phyloP scores from a whole-genome alignment of 2,329 filamentous ascomycete species.

The Talaromyces atroroseus region DNA sequence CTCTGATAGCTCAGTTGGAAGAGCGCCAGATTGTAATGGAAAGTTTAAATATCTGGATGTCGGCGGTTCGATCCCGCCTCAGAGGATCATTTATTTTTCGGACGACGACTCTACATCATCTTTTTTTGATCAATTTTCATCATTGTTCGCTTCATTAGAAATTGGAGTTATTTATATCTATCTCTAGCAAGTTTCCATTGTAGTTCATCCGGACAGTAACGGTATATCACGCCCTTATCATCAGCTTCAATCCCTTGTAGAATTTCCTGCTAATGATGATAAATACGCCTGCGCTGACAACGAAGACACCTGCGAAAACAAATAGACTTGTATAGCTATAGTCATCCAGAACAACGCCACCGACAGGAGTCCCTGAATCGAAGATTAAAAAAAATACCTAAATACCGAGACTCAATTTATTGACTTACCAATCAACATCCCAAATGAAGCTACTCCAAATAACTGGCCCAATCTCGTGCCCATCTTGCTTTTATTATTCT shows the following conservation, averaged over 20 bases:
- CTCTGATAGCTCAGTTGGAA: too few relatives aligned
- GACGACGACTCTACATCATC: too few relatives aligned
- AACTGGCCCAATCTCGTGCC: constrained; percentile 9
- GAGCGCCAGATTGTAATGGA: too few relatives aligned
- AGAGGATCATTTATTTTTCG: too few relatives aligned
- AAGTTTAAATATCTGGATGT: too few relatives aligned
- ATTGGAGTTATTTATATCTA: too few relatives aligned
- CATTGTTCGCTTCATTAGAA: too few relatives aligned
- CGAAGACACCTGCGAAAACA: constrained; percentile 7
- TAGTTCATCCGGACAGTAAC: neutral
- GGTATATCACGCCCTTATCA: constrained; percentile 3
- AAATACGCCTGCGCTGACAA: neutral
- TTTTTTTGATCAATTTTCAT: too few relatives aligned
- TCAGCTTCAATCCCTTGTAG: neutral
- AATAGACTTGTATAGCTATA: constrained; percentile 6
- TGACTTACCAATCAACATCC: constrained; percentile 9
- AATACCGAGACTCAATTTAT: neutral
- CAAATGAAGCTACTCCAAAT: constrained; percentile 7
- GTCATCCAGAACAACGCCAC: constrained; percentile 8
- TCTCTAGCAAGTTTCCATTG: too few relatives aligned
- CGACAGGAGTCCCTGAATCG: constrained; percentile 7
- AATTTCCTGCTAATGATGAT: constrained; percentile 4
- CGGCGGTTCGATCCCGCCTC: too few relatives aligned
- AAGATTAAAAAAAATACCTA: neutral
- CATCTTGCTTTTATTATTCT: constrained; percentile 1